Percentiles rank a stretch among this genome's conserved stretches.
phyloP scores from a whole-genome alignment of 495 filamentous ascomycete genomes.

The Aspergillus nidulans region DNA sequence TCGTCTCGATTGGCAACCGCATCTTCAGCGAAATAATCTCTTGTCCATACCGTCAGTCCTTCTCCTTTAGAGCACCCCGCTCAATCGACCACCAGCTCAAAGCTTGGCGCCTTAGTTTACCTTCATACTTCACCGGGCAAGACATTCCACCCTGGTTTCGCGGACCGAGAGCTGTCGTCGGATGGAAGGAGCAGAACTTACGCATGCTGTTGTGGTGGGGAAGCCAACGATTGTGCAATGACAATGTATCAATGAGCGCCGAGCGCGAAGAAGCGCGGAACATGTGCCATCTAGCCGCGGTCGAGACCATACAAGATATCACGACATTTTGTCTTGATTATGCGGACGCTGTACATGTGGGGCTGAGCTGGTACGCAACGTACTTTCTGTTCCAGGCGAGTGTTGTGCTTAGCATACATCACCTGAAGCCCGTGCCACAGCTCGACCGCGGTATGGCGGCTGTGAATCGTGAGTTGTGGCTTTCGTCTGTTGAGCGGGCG shows the following conservation, averaged over 20 bases:
- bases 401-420: conserved; percentile 18
- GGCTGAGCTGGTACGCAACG: conserved; percentile 20
- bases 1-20: conserved; percentile 17
- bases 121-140: conserved; percentile 17
- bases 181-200: conserved; percentile 26
- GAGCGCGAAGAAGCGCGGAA: conserved; percentile 18
- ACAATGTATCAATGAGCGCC: not conserved
- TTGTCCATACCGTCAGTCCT: conserved; percentile 2
- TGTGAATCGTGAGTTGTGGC: conserved; percentile 15
- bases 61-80: conserved; percentile 13
- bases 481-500: conserved; percentile 15
- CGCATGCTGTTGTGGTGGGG: conserved; percentile 27
- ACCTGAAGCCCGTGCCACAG: conserved; percentile 6
- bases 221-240: conserved; percentile 16
- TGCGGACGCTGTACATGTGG: conserved; percentile 11
- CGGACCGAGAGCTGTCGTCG: conserved; percentile 17
- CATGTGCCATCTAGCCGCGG: conserved; percentile 17
- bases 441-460: not conserved
- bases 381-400: conserved; percentile 23
- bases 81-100: conserved; percentile 17
- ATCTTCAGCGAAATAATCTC: conserved; percentile 17
- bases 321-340: conserved; percentile 11
- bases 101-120: conserved; percentile 20
- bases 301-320: conserved; percentile 23
- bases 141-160: conserved; percentile 19